Percentiles rank a stretch among this genome's conserved stretches.
phyloP scores from a whole-genome alignment of 1,284 basidiomycete species.

The Pseudozyma flocculosa region DNA sequence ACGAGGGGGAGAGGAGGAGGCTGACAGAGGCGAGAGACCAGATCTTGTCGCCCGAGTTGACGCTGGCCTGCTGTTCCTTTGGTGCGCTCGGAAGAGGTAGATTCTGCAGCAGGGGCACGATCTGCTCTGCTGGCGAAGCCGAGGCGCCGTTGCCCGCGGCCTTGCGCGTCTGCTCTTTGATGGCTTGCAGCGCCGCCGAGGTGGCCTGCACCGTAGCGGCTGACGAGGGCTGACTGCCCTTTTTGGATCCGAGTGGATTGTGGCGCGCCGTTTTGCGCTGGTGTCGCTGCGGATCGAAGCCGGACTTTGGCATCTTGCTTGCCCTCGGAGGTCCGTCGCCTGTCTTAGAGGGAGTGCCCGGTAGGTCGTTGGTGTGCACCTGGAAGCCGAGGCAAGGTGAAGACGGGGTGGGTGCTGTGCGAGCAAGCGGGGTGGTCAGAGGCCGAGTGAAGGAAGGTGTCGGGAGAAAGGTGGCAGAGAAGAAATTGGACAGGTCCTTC shows the following conservation, averaged over 20 bases:
- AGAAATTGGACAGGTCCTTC: too few relatives aligned
- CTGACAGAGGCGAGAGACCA: constrained; percentile 53
- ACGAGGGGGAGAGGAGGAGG: constrained; percentile 33
- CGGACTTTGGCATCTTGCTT: constrained; percentile 39
- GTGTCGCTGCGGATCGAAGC: constrained; percentile 40
- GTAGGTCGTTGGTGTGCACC: too few relatives aligned
- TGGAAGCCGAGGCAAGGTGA: too few relatives aligned
- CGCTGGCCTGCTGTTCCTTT: constrained; percentile 3
- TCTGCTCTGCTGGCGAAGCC: constrained; percentile 10
- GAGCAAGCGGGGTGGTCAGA: too few relatives aligned
- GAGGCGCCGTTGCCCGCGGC: constrained; percentile 1
- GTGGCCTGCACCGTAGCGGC: constrained; percentile 7
- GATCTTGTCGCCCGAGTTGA: constrained; percentile 43
- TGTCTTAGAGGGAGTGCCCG: too few relatives aligned
- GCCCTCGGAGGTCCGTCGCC: too few relatives aligned
- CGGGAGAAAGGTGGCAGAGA: too few relatives aligned
- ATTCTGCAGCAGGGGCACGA: constrained; percentile 44
- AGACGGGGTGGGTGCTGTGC: too few relatives aligned
- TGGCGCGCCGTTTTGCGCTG: constrained; percentile 36
- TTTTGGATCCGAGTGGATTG: constrained; percentile 27
- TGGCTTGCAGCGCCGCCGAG: constrained; percentile 16
- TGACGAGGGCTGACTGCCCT: constrained; percentile 1
- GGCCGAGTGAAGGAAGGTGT: too few relatives aligned
- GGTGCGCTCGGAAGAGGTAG: constrained; percentile 24
- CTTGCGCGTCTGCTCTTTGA: constrained; percentile 14